Evolutionary conservation across 169 alveolate genomes (phyloP).

Genomic region (Prorocentrum cordatum): DNA sequence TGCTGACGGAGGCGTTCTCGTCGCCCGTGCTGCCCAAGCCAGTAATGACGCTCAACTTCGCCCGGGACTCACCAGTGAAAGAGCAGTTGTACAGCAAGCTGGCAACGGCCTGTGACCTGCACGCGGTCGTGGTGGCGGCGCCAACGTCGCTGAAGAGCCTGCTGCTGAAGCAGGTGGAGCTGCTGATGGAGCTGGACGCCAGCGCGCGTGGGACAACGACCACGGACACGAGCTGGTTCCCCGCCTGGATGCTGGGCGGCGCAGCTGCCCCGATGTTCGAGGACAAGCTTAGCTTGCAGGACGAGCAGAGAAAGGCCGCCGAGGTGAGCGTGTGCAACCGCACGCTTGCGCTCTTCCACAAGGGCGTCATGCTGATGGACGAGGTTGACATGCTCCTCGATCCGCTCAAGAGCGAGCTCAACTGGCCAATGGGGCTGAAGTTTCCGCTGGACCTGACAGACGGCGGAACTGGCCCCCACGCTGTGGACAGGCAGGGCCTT

Average conservation of each 20-base stretch:
- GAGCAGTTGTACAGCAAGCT: slow-evolving; percentile 72
- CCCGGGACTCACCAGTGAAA: slow-evolving; percentile 78
- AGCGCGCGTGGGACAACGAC: slow-evolving; percentile 67
- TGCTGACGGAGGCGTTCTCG: slow-evolving; percentile 13
- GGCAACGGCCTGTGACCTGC: slow-evolving; percentile 80
- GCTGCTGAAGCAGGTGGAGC: slow-evolving; percentile 79
- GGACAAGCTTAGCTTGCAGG: too few species aligned
- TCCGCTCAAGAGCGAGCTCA: slow-evolving; percentile 87
- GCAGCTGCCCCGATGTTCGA: too few species aligned
- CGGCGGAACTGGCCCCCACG: background rate
- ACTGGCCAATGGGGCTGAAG: slow-evolving; percentile 88
- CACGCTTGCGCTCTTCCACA: slow-evolving; percentile 76
- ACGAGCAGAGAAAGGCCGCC: background rate
- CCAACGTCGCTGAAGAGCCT: slow-evolving; percentile 85
- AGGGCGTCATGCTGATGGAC: slow-evolving; percentile 82
- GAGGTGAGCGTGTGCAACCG: slow-evolving; percentile 74
- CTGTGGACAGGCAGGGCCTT: slow-evolving; percentile 67
- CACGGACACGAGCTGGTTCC: slow-evolving; percentile 11
- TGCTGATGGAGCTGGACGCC: slow-evolving; percentile 78
- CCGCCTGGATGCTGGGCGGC: background rate
- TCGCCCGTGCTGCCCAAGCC: slow-evolving; percentile 69
- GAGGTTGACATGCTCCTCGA: slow-evolving; percentile 86
- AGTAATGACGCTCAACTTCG: slow-evolving; percentile 80
- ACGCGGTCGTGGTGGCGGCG: slow-evolving; percentile 82
- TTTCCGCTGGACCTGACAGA: slow-evolving; percentile 57